phyloP scores from a whole-genome alignment of 805 yeast species.

The Scheffersomyces amazonensis region DNA sequence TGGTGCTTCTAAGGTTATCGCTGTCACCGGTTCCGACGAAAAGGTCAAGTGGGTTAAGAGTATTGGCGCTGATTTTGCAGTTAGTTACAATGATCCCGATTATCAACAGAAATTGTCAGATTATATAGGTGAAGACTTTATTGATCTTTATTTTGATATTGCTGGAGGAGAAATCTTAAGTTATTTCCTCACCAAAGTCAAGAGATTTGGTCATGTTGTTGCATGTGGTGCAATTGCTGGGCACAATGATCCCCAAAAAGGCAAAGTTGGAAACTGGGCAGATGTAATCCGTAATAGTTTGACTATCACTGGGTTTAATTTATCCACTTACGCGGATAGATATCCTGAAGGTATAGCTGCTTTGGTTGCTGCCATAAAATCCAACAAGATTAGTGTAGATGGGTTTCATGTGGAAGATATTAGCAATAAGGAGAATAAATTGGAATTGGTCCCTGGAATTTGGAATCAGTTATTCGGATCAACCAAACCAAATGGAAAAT shows the following conservation, averaged over 20 bases:
- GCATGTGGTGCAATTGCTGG: slow-evolving; percentile 67
- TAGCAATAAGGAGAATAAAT: slow-evolving; percentile 30
- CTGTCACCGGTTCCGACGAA: slow-evolving; percentile 60
- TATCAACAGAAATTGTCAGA: slow-evolving; percentile 20
- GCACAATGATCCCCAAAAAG: slow-evolving; percentile 43
- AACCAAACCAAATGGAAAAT: slow-evolving; percentile 46
- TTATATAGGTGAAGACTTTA: slow-evolving; percentile 43
- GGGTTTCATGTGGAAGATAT: slow-evolving; percentile 40
- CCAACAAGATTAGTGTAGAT: slow-evolving; percentile 40
- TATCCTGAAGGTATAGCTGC: slow-evolving; percentile 35
- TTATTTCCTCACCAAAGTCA: slow-evolving; percentile 36
- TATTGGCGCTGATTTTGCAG: slow-evolving; percentile 49
- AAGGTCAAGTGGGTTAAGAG: slow-evolving; percentile 52
- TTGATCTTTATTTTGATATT: slow-evolving; percentile 56
- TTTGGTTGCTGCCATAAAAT: slow-evolving; percentile 32
- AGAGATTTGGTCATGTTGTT: slow-evolving; percentile 42
- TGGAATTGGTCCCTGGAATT: slow-evolving; percentile 41
- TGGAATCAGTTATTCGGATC: slow-evolving; percentile 49
- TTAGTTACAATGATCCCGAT: slow-evolving; percentile 48
- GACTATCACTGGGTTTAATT: slow-evolving; percentile 51
- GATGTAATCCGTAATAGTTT: slow-evolving; percentile 50
- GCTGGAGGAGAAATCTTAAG: slow-evolving; percentile 63
- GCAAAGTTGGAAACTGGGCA: slow-evolving; percentile 38
- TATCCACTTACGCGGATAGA: slow-evolving; percentile 39
- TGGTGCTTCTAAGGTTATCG: slow-evolving; percentile 56